Evolutionary conservation across 2,329 filamentous ascomycete species (phyloP).

Genomic region (Fusarium sacchari): DNA sequence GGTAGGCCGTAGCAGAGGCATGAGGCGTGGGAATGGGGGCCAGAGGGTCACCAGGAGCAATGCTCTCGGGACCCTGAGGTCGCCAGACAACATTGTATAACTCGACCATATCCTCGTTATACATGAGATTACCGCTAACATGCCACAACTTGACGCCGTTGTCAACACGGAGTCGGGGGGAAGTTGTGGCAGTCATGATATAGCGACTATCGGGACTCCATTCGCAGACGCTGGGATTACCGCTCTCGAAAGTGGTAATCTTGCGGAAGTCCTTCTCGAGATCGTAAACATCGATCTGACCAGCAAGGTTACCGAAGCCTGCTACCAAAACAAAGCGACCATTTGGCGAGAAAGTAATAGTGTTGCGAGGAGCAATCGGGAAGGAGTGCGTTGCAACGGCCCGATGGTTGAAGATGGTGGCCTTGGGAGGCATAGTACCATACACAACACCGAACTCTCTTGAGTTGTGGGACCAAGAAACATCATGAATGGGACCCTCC

Average conservation of each 20-base stretch:
- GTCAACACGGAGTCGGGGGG: conserved; percentile 92
- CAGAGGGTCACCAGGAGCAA: conserved; percentile 75
- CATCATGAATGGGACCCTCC: conserved; percentile 97
- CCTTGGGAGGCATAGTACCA: conserved; percentile 99
- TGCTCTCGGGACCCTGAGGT: conserved; percentile 71
- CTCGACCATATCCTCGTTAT: conserved; percentile 94
- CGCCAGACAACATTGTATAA: conserved; percentile 92
- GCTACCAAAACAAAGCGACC: conserved; percentile 93
- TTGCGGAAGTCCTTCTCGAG: conserved; percentile 93
- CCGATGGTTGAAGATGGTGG: conserved; percentile 94
- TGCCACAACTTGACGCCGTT: conserved; percentile 98
- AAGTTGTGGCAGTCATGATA: conserved; percentile 97
- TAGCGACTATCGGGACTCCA: conserved; percentile 97
- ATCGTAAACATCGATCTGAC: conserved; percentile 98
- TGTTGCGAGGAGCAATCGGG: conserved; percentile 89
- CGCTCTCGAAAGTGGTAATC: conserved; percentile 91
- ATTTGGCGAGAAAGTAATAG: conserved; percentile 92
- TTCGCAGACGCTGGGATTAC: conserved; percentile 94
- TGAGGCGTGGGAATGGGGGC: conserved; percentile 80
- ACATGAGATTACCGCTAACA: conserved; percentile 87
- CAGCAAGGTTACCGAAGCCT: conserved; percentile 96
- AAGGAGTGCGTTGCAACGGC: conserved; percentile 87
- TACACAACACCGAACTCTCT: conserved; percentile 98
- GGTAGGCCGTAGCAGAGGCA: conserved; percentile 81
- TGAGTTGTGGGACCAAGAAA: conserved; percentile 97